Base-by-base conservation (phyloP, 2,329 filamentous ascomycete species). In the Akanthomyces dipterigenus region DNA sequence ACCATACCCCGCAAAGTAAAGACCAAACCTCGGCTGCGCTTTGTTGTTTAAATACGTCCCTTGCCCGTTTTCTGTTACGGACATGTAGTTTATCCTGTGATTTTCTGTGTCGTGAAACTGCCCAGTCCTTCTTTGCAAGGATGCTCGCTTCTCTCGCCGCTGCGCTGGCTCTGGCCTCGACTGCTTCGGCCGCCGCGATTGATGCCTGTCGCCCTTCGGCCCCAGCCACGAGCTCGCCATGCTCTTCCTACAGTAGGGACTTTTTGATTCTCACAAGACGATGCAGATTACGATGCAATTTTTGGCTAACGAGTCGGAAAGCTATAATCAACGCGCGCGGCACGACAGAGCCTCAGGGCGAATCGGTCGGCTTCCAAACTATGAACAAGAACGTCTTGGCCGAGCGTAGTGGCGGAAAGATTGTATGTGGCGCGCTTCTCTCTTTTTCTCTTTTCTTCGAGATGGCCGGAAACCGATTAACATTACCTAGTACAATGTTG, bases 251-350 rank as follows among this genome's bases (percentile, higher is more conserved):
- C 42, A 62, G 60, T 62, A 48, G 5, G 36, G 9, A 16, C 36
- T 9, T 16, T 16, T 38, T 5, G 2, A 38, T 16, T 8, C 36
- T 38, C 12, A 16, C 2, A 14, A 16, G 12, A 38, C 3, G 5
- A 38, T 16, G 0, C 18, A 5, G 9, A n/a, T n/a, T n/a, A n/a
- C n/a, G n/a, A n/a, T n/a, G n/a, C n/a, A n/a, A n/a, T n/a, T 53
- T 12, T 8, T 20, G 6, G 14, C 56, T 59, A 45, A 59, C 34
- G 18, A 6, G 3, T 8, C n/a, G 26, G 5, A 46, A 56, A 63
- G 61, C 62, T 1, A 55, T 63, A 14, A 62, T 63, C 55, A 63
- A 62, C 22, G 51, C 62, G 3, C 53, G 62, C 3, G 62, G 62
- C 43, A 63, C 62, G 0, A 9, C n/a, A 24, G 62, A 63, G 45